These are phyloP conservation scores for Cyphellophora europaea DNA, from an alignment of 2,329 filamentous ascomycete species.

Conservation along the genomic window DNA sequence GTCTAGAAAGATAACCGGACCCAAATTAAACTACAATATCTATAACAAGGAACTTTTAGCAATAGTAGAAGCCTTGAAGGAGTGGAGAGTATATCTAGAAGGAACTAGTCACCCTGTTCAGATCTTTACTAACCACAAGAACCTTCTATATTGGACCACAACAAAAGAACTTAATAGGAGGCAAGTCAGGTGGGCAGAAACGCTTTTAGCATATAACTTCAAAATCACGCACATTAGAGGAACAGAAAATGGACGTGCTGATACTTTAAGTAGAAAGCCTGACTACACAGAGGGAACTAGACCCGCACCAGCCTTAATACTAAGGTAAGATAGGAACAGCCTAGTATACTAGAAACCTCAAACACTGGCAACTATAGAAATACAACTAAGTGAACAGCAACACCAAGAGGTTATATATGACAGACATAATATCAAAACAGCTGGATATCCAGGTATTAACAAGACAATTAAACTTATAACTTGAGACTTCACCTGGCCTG, in stretches of 20 bases:
- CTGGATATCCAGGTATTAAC: slow-evolving; percentile 2
- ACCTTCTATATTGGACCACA: slow-evolving; percentile 11
- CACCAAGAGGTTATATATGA: slow-evolving; percentile 4
- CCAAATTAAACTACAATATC: slow-evolving; percentile 15
- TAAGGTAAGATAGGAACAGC: slow-evolving; percentile 1
- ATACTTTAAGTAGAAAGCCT: slow-evolving; percentile 9
- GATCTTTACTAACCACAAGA: slow-evolving; percentile 13
- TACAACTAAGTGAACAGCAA: background rate
- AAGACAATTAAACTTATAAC: slow-evolving; percentile 3
- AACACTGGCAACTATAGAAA: background rate
- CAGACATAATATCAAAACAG: slow-evolving; percentile 4
- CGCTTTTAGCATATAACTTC: slow-evolving; percentile 8
- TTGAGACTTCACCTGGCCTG: slow-evolving; percentile 4
- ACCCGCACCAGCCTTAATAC: background rate
- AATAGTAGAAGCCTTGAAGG: slow-evolving; percentile 9
- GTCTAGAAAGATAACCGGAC: slow-evolving; percentile 8
- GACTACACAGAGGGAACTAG: slow-evolving; percentile 9
- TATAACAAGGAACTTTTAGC: slow-evolving; percentile 16
- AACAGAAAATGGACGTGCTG: slow-evolving; percentile 7
- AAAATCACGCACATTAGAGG: slow-evolving; percentile 9
- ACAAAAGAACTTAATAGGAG: slow-evolving; percentile 8
- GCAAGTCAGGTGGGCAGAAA: slow-evolving; percentile 6
- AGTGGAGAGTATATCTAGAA: slow-evolving; percentile 15
- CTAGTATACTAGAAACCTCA: slow-evolving; percentile 4
- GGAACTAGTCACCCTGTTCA: slow-evolving; percentile 9